phyloP scores from a whole-genome alignment of 2,329 filamentous ascomycete genomes.

The Fusarium sublunatum region DNA sequence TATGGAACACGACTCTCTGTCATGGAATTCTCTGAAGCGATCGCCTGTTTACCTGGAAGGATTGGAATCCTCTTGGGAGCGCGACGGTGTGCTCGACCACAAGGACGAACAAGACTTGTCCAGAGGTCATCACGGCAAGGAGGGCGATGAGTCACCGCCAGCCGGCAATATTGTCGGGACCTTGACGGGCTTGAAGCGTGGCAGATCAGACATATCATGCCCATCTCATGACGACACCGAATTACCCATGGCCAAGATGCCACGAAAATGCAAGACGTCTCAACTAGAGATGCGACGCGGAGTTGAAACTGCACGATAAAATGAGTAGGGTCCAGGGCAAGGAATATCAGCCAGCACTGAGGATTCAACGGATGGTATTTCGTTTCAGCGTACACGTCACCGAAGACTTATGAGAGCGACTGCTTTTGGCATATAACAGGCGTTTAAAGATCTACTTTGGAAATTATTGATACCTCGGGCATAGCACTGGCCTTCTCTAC shows the following conservation, averaged over 20 bases:
- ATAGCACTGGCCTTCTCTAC: conserved; percentile 24
- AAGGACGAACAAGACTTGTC: conserved; percentile 46
- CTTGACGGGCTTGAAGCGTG: conserved; percentile 59
- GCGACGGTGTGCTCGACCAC: conserved; percentile 62
- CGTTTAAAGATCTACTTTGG: conserved; percentile 26
- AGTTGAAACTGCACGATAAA: conserved; percentile 42
- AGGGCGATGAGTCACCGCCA: conserved; percentile 37
- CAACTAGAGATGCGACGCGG: conserved; percentile 54
- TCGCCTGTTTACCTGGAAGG: conserved; percentile 62
- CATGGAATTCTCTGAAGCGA: conserved; percentile 64
- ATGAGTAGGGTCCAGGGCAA: conserved; percentile 7
- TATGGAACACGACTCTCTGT: conserved; percentile 64
- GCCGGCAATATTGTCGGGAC: conserved; percentile 40
- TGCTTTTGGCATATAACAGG: conserved; percentile 32
- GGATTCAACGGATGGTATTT: conserved; percentile 3
- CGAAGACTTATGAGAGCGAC: conserved; percentile 27
- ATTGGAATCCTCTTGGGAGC: conserved; percentile 66
- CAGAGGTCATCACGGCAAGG: conserved; percentile 47
- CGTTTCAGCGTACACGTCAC: not conserved
- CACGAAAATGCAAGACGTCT: conserved; percentile 55
- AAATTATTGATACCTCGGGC: conserved; percentile 37
- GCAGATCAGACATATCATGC: conserved; percentile 65
- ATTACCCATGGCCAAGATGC: conserved; percentile 51
- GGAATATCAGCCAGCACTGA: not conserved
- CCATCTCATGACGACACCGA: conserved; percentile 50